phyloP scores from a whole-genome alignment of 1,284 basidiomycete genomes.

The Melampsora medusae region DNA sequence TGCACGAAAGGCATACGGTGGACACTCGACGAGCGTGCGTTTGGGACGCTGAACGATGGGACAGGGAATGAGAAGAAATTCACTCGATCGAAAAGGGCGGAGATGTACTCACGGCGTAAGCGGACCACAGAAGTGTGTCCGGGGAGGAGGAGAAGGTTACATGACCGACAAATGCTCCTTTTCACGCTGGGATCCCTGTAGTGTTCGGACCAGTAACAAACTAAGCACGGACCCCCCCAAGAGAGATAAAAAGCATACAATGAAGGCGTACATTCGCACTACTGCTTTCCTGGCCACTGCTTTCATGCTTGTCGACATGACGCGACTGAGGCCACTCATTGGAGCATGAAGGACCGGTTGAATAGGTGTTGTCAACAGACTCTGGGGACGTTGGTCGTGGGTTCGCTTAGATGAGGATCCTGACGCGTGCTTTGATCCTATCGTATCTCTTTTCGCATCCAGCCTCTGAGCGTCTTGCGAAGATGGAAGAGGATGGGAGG shows the following conservation, averaged over 20 bases:
- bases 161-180: conserved; percentile 32
- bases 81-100: neutral
- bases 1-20: conserved; percentile 10
- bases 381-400: neutral
- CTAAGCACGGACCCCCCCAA: too few relatives aligned
- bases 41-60: conserved; percentile 6
- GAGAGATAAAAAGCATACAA: neutral
- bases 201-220: too few relatives aligned
- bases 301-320: conserved; percentile 24
- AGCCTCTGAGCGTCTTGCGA: neutral
- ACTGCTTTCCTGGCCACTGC: conserved; percentile 31
- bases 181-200: conserved; percentile 29
- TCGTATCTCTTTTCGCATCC: neutral
- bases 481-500: neutral
- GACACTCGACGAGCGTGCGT: conserved; percentile 20
- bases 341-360: conserved; percentile 5
- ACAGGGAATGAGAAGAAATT: too few relatives aligned
- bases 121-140: conserved; percentile 18
- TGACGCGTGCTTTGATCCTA: neutral
- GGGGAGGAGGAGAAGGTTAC: conserved; percentile 19
- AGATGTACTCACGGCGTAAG: conserved; percentile 12
- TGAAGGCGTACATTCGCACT: conserved; percentile 22
- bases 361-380: neutral
- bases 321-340: conserved; percentile 31
- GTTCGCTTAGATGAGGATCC: neutral